Evolutionary conservation across 1,139 yeast genomes (phyloP).

Genomic region (Candida anutae): DNA sequence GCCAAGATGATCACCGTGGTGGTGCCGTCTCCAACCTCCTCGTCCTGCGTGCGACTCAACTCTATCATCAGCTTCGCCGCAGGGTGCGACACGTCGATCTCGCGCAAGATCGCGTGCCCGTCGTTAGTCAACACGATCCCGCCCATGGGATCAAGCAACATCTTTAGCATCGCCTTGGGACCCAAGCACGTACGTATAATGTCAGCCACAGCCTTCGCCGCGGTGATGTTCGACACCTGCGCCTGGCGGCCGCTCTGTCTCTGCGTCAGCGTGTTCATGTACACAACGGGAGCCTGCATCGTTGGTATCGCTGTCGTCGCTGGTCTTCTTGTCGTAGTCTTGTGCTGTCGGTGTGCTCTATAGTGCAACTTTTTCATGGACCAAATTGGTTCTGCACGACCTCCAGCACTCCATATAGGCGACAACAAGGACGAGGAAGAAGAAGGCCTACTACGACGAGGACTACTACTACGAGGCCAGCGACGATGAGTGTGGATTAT

Average conservation of each 20-base stretch:
- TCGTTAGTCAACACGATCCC: constrained; percentile 96
- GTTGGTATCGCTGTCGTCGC: too few species aligned
- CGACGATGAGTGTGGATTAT: constrained; percentile 14
- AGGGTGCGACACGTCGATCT: constrained; percentile 90
- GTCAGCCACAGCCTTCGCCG: constrained; percentile 98
- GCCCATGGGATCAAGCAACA: constrained; percentile 97
- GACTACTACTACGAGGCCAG: too few species aligned
- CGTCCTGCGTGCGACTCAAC: constrained; percentile 94
- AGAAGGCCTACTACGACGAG: too few species aligned
- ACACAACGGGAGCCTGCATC: constrained; percentile 47
- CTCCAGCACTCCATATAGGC: too few species aligned
- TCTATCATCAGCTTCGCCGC: constrained; percentile 99
- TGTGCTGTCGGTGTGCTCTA: too few species aligned
- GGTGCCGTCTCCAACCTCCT: constrained; percentile 98
- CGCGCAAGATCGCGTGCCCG: constrained; percentile 90
- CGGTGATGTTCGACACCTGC: constrained; percentile 92
- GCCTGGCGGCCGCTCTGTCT: constrained; percentile 97
- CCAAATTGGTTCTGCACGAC: too few species aligned
- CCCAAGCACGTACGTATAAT: constrained; percentile 96
- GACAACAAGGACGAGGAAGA: too few species aligned
- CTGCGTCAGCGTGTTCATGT: constrained; percentile 72
- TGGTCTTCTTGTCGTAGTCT: too few species aligned
- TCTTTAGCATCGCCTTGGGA: constrained; percentile 98
- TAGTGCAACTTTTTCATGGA: too few species aligned
- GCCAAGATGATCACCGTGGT: constrained; percentile 93